Base-by-base conservation (phyloP, 169 alveolate species). In the Cryptosporidium tyzzeri region DNA sequence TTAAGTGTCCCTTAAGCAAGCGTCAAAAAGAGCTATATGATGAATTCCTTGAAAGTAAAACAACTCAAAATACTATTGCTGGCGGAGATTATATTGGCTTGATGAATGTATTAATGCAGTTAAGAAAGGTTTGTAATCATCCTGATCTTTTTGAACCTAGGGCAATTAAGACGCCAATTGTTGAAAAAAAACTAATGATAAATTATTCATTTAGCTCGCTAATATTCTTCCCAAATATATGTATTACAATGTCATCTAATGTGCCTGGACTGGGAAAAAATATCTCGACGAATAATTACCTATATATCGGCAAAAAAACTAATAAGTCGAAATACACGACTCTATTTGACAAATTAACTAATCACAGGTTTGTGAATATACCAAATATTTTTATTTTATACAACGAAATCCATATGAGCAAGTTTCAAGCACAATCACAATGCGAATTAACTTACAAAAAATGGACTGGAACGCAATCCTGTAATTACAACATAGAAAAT, bases 71-170 rank as follows among this genome's bases (percentile, higher is more conserved):
- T 71, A 92, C 96, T 26, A 86, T 95, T 69, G 87, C 74, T 23
- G 92, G 94, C 53, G 95, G 96, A 29, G 98, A 96, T 89, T 98
- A 97, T 94, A 94, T 98, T 65, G 96, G 99, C 31, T 94, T 99
- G 93, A 96, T 99, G 99, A 97, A 98, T 87, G 95, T 96, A 9
- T 92, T 98, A 65, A 97, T 97, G 98, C 98, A 98, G 89, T 92
- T 98, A 69, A 94, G 99, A 91, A 98, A 98, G 92, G 99, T 98
- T 18, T 98, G 99, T 91, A 99, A 98, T 91, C 99, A 99, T 86
- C 99, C 99, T 26, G 99, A 98, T 84, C 96, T 98, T 45, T 96
- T 98, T 71, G 98, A 98, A 67, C 96, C 99, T 74, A 94, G 99
- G 70, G 93, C 94, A 68, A 97, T 96, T 31, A 96, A 95, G 73